Evolutionary conservation across 148 eudicot genomes (phyloP), one percentile per base, ranked within the genome.

Genomic region (Fagopyrum esculentum): DNA sequence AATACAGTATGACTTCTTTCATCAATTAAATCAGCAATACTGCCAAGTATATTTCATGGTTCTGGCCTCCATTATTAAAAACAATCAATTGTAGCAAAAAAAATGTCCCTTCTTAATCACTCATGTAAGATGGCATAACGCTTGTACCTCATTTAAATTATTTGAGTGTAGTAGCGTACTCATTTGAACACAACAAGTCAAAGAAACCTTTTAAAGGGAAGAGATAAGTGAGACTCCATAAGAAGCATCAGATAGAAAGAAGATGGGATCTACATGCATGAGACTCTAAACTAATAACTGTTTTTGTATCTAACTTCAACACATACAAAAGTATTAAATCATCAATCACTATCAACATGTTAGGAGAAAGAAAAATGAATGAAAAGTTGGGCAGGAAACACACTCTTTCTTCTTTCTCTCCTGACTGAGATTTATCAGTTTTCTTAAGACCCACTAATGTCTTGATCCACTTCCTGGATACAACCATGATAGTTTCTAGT

Each of bases 371-470:
- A 48, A 54, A 50, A 19, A 56, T 35, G 13, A 22, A 70, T 10
- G 22, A 35, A 35, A 35, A 35, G 40, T 35, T 5, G 68, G 77
- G 43, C 77, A 17, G 35, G 17, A 63, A 57, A 79, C 85, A 51
- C 55, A 89, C 92, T 71, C 82, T 79, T 79, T 78, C 92, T 75
- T 83, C 84, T 69, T 84, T 85, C 72, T 86, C 92, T 3, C 86
- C 78, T 60, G 87, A 81, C 4, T 80, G 81, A 19, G 90, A 84
- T 81, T 84, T 90, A 30, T 90, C 93, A 43, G 92, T 74, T 77
- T 89, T 93, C 85, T 85, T 93, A 12, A 84, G 81, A 66, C 98
- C 94, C 82, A 93, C 85, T 82, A 93, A 83, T 29, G 92, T 87
- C 79, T 77, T 93, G 68, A 93, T 82, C 98, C 98, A 93, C 82